Percentiles rank a stretch among this genome's conserved stretches.
Evolutionary conservation across 495 filamentous ascomycete species (phyloP).

Genomic region (Penicillium coprophilum): DNA sequence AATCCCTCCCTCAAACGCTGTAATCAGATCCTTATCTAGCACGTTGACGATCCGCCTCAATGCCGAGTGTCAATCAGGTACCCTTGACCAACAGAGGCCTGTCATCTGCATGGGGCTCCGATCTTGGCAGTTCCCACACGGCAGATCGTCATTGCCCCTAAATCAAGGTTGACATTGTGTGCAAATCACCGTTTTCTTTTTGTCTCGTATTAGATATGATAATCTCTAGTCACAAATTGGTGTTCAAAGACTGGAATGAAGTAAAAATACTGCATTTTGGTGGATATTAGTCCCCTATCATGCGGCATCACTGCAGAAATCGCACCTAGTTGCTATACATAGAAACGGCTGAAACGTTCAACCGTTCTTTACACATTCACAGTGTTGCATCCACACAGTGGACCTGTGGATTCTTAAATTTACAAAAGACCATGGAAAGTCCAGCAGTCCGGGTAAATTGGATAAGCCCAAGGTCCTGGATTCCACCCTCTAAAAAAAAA

Average conservation of each 20-base stretch:
- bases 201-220: no score
- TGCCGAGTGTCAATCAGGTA: conserved; percentile 24
- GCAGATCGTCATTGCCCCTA: conserved; percentile 45
- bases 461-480: conserved; percentile 4
- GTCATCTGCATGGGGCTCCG: conserved; percentile 44
- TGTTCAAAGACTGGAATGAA: background rate
- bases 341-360: conserved; percentile 4
- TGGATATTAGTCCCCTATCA: background rate
- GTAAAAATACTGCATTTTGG: background rate
- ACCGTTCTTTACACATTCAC: background rate
- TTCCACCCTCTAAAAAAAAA: conserved; percentile 2
- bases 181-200: conserved; percentile 19
- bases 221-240: no score
- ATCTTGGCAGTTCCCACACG: conserved; percentile 46
- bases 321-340: conserved; percentile 10
- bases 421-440: conserved; percentile 1
- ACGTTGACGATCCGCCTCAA: conserved; percentile 23
- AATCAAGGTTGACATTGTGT: conserved; percentile 25
- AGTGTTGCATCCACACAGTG: conserved; percentile 6
- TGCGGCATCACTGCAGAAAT: background rate
- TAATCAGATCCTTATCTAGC: conserved; percentile 9
- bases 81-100: conserved; percentile 22
- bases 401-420: background rate
- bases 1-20: background rate
- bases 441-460: conserved; percentile 14